Percentiles rank a stretch among this genome's conserved stretches.
phyloP scores from a whole-genome alignment of 306 rosid genomes.

The Luffa acutangula region DNA sequence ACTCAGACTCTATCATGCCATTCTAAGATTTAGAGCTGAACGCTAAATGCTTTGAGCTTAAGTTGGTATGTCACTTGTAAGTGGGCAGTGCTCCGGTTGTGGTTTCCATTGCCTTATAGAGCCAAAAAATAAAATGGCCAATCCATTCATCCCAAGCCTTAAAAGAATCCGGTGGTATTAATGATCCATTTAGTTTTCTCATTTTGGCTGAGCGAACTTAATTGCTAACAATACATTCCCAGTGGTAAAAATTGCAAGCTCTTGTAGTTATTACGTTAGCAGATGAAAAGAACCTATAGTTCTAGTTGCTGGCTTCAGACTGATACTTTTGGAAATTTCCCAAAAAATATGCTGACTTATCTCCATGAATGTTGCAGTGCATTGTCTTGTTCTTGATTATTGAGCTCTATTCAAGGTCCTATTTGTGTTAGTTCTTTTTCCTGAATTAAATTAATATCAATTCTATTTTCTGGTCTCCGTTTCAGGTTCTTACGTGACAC shows the following conservation, averaged over 20 bases:
- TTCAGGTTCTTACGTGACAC: slow-evolving; percentile 94
- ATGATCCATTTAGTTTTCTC: not conserved
- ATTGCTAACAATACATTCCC: not conserved
- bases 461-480: not conserved
- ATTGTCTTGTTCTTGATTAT: not conserved
- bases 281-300: not conserved
- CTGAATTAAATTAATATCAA: slow-evolving; percentile 1
- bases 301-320: not conserved
- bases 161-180: not conserved
- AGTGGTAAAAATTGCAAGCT: not conserved
- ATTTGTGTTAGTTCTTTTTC: not conserved
- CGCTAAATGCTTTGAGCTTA: not conserved
- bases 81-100: not conserved
- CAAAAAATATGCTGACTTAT: not conserved
- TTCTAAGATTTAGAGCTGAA: not conserved
- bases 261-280: not conserved
- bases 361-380: not conserved
- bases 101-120: not conserved
- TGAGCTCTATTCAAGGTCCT: not conserved
- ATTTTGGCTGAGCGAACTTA: not conserved
- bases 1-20: not conserved
- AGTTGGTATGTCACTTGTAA: not conserved
- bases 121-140: not conserved
- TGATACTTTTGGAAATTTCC: not conserved
- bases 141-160: not conserved